A percentile compares a stretch with the other conserved stretches of the same genome.
These are phyloP conservation scores for Mycena citricolor DNA, from an alignment of 1,284 basidiomycete species.

Conservation along the genomic window DNA sequence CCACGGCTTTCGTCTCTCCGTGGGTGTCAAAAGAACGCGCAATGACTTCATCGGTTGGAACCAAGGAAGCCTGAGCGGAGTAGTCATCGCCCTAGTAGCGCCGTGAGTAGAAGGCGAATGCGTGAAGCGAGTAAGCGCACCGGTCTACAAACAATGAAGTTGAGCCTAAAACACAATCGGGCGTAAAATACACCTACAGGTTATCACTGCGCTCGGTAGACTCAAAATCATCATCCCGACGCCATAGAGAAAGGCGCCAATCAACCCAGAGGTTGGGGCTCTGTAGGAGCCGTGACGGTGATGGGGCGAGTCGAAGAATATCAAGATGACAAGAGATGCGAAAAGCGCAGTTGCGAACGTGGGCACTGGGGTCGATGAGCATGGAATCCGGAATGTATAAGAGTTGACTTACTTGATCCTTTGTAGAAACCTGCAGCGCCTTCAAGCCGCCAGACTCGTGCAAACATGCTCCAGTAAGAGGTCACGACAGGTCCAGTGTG, in stretches of 20 bases:
- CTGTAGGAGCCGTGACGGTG: slow-evolving; percentile 66
- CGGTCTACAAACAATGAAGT: slow-evolving; percentile 13
- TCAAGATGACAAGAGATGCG: slow-evolving; percentile 47
- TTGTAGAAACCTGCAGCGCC: slow-evolving; percentile 83
- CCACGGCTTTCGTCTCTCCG: slow-evolving; percentile 80
- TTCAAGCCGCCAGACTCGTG: slow-evolving; percentile 77
- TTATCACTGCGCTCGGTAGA: slow-evolving; percentile 78
- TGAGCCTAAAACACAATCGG: background rate
- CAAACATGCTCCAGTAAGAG: slow-evolving; percentile 28
- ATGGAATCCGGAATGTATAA: slow-evolving; percentile 17
- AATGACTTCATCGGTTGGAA: slow-evolving; percentile 62
- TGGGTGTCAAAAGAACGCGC: slow-evolving; percentile 76
- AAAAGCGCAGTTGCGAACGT: slow-evolving; percentile 53
- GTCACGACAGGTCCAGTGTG: slow-evolving; percentile 71
- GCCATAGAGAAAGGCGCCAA: slow-evolving; percentile 64
- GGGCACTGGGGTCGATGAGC: slow-evolving; percentile 52
- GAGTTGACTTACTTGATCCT: slow-evolving; percentile 64
- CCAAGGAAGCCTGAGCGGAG: slow-evolving; percentile 78
- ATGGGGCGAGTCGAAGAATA: slow-evolving; percentile 52
- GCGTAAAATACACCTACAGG: slow-evolving; percentile 61
- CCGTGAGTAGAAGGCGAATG: slow-evolving; percentile 5
- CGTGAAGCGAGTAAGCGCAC: slow-evolving; percentile 7
- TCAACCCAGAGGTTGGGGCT: slow-evolving; percentile 65
- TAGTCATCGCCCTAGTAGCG: slow-evolving; percentile 72
- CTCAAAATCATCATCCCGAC: slow-evolving; percentile 71